Base-by-base conservation (phyloP, 257 asterid genomes). In the Jacaranda mimosifolia region DNA sequence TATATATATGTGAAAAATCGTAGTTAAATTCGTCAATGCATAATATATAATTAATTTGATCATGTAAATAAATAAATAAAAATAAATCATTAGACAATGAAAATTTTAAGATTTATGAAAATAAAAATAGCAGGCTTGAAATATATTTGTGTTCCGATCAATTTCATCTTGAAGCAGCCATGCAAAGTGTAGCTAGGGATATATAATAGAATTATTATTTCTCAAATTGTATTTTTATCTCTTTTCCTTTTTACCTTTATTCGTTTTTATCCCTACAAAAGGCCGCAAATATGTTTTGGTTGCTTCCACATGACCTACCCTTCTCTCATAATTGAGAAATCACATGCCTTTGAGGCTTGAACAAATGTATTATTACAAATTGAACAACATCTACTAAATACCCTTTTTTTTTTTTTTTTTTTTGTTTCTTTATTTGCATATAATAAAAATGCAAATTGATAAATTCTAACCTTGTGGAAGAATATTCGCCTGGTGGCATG, bases 311-410 rank as follows among this genome's bases (percentile, higher is more conserved):
- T 82, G 88, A 79, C 60, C 39, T 1, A 2, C 32, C 32, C 32
- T 26, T 14, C 59, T 74, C 79, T 59, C 74, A 80, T 76, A 53
- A 83, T 76, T 80, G 75, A 79, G 68, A 76, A 58, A 60, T 76
- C 80, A 79, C 87, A 80, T 83, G 84, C 83, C 57, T n/a, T n/a
- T n/a, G n/a, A n/a, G n/a, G n/a, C 59, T 75, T 57, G 19, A 18
- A 45, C 53, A 72, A 63, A 56, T 26, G 32, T 26, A 74, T 15
- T 55, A 13, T 53, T 26, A 26, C 32, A 26, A 26, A 46, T 70
- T 60, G 11, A 80, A 17, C 2, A 32, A 21, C 7, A 57, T 70
- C 40, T 38, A 3, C 49, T n/a, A 32, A 21, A 49, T 55, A 8
- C 6, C 6, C 4, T 42, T 42, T 4, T 42, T 5, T 5, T 5